These are phyloP conservation scores for Sextonia rubra DNA, from an alignment of 164 flowering plant genomes.

Conservation along the genomic window DNA sequence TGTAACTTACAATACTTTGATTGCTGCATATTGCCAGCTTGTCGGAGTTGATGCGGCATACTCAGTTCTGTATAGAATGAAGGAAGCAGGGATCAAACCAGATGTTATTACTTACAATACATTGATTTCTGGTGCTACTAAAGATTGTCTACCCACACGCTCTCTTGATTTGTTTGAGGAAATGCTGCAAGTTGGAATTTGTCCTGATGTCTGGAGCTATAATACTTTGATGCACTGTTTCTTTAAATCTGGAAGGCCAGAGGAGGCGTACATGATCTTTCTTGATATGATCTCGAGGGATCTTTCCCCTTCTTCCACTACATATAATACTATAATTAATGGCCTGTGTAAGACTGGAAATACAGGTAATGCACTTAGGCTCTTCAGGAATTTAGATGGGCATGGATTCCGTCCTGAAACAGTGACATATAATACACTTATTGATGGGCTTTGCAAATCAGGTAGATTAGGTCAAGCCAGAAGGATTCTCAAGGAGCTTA, in stretches of 20 bases:
- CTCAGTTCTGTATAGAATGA: conserved; percentile 53
- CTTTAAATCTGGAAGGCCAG: conserved; percentile 58
- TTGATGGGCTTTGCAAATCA: conserved; percentile 69
- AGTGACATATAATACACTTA: conserved; percentile 71
- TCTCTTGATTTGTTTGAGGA: conserved; percentile 58
- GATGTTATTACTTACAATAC: conserved; percentile 69
- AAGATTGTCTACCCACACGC: conserved; percentile 23
- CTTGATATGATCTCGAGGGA: conserved; percentile 31
- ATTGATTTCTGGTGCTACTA: conserved; percentile 61
- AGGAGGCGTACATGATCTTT: conserved; percentile 54
- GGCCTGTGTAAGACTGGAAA: conserved; percentile 73
- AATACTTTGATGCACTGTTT: conserved; percentile 74
- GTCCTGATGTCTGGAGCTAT: conserved; percentile 76
- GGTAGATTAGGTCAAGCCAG: conserved; percentile 38
- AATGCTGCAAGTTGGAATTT: conserved; percentile 57
- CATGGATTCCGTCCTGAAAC: conserved; percentile 49
- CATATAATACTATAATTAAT: conserved; percentile 67
- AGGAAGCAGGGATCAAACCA: conserved; percentile 70
- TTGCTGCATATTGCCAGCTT: conserved; percentile 56
- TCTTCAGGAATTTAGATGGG: conserved; percentile 53
- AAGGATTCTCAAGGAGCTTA: conserved; percentile 51
- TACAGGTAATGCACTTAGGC: conserved; percentile 44
- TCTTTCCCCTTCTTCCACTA: conserved; percentile 31
- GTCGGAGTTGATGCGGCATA: conserved; percentile 64
- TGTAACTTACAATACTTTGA: conserved; percentile 75